Evolutionary conservation across 371 early-diverging fungal genomes (phyloP).

Genomic region (Apophysomyces variabilis): DNA sequence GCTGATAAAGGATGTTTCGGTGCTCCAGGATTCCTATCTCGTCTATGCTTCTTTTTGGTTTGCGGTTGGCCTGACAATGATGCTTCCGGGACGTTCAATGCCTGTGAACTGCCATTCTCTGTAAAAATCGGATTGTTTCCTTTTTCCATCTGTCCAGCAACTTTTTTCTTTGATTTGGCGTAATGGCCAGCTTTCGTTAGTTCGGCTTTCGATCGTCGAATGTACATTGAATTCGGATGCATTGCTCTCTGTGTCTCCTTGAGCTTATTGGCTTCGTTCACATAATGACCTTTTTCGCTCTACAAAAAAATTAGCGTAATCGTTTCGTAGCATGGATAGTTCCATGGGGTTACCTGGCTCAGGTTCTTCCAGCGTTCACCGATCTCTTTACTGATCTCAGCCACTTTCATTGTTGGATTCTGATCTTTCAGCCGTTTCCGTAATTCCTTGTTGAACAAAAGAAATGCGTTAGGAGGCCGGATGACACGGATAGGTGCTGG

Average conservation of each 20-base stretch:
- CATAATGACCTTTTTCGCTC: constrained; percentile 43
- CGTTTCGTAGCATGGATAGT: neutral
- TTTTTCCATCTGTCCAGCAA: neutral
- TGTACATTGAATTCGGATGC: constrained; percentile 70
- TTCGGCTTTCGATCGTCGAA: constrained; percentile 70
- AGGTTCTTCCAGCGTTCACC: constrained; percentile 63
- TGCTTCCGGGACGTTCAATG: constrained; percentile 4
- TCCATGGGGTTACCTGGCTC: constrained; percentile 28
- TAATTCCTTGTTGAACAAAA: constrained; percentile 70
- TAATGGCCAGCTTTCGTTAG: constrained; percentile 60
- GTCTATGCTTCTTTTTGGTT: constrained; percentile 24
- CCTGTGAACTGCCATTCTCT: neutral
- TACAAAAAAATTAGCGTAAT: constrained; percentile 4
- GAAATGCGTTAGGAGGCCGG: constrained; percentile 71
- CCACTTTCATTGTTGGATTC: constrained; percentile 67
- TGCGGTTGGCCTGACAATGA: neutral
- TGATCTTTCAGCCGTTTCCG: constrained; percentile 64
- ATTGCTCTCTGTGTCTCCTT: constrained; percentile 46
- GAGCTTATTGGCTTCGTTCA: constrained; percentile 43
- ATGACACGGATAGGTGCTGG: constrained; percentile 49
- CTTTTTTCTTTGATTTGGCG: constrained; percentile 26
- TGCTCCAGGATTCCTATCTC: constrained; percentile 63
- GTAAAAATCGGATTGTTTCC: constrained; percentile 13
- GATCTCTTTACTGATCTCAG: constrained; percentile 69
- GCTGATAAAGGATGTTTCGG: constrained; percentile 85